These are phyloP conservation scores for Testicularia cyperi DNA, from an alignment of 1,284 basidiomycete genomes.

Conservation along the genomic window DNA sequence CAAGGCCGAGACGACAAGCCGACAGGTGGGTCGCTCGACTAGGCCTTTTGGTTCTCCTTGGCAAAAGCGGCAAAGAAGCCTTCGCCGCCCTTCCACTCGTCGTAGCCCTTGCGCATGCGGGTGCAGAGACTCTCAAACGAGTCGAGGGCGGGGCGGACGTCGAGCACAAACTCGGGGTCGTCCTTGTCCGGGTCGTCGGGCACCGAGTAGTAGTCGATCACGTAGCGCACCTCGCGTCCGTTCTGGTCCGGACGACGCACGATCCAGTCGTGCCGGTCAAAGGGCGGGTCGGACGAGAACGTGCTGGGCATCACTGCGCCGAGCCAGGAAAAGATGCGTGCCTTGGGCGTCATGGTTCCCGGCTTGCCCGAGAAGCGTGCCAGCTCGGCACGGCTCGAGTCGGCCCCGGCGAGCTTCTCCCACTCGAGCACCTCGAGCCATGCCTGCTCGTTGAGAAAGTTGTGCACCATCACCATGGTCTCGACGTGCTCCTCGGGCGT, in stretches of 20 bases:
- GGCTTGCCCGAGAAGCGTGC: constrained; percentile 86
- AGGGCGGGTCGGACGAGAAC: constrained; percentile 89
- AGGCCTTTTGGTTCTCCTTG: constrained; percentile 12
- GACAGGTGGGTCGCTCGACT: too few relatives aligned
- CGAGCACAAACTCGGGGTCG: constrained; percentile 52
- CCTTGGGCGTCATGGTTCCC: constrained; percentile 77
- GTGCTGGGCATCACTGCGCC: constrained; percentile 82
- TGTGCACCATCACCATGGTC: constrained; percentile 97
- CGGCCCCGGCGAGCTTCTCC: constrained; percentile 67
- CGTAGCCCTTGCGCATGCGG: constrained; percentile 36
- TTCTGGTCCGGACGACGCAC: constrained; percentile 68
- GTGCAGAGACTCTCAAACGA: constrained; percentile 38
- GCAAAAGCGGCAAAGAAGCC: constrained; percentile 33
- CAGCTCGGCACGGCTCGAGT: constrained; percentile 65
- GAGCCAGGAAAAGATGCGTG: constrained; percentile 78
- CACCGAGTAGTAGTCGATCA: constrained; percentile 58
- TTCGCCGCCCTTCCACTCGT: constrained; percentile 48
- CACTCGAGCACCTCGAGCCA: constrained; percentile 94
- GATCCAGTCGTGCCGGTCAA: constrained; percentile 99
- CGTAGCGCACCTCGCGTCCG: constrained; percentile 54
- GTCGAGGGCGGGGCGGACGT: constrained; percentile 53
- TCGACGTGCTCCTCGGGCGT: constrained; percentile 95
- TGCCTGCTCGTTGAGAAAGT: constrained; percentile 93
- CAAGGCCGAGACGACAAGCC: too few relatives aligned
- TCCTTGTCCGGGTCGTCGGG: constrained; percentile 48